Conservation (phyloP, 768 basidiomycete genomes). For the Cubamyces sp. region DNA sequence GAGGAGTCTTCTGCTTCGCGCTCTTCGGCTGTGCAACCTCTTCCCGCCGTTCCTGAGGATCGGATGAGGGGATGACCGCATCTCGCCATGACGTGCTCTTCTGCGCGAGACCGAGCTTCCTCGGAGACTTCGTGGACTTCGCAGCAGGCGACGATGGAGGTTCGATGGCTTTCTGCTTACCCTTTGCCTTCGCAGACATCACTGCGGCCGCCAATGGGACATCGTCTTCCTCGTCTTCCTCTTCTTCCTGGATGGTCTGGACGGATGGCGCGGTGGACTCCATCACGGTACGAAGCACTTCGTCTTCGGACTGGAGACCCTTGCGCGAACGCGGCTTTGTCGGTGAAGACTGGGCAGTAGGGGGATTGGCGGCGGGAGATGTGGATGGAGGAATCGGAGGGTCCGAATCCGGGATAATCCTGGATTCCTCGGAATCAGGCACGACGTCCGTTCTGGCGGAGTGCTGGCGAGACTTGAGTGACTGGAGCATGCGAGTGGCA, state of each 20-base stretch:
- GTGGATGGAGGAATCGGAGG: slow-evolving; percentile 5
- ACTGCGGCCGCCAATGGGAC: slow-evolving; percentile 46
- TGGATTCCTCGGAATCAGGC: slow-evolving; percentile 8
- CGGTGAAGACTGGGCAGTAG: not conserved
- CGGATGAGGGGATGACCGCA: slow-evolving; percentile 58
- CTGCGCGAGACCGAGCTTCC: slow-evolving; percentile 19
- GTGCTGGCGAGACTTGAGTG: not conserved
- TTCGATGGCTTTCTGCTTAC: slow-evolving; percentile 15
- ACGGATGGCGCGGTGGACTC: not conserved
- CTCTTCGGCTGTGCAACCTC: slow-evolving; percentile 16
- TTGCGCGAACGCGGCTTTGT: not conserved
- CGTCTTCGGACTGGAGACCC: slow-evolving; percentile 15
- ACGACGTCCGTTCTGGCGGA: not conserved
- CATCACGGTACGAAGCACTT: slow-evolving; percentile 11
- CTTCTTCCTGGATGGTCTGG: not conserved
- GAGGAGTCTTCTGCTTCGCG: slow-evolving; percentile 15
- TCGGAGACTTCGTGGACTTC: slow-evolving; percentile 7
- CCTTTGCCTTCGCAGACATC: slow-evolving; percentile 32
- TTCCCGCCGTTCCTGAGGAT: slow-evolving; percentile 54
- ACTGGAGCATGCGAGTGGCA: slow-evolving; percentile 1
- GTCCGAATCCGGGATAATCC: slow-evolving; percentile 17
- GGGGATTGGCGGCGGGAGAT: slow-evolving; percentile 1
- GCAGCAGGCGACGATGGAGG: not conserved
- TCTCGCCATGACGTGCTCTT: slow-evolving; percentile 18
- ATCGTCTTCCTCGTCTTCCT: slow-evolving; percentile 39